Evolutionary conservation across 495 filamentous ascomycete genomes (phyloP).

Genomic region (Glarea lozoyensis): DNA sequence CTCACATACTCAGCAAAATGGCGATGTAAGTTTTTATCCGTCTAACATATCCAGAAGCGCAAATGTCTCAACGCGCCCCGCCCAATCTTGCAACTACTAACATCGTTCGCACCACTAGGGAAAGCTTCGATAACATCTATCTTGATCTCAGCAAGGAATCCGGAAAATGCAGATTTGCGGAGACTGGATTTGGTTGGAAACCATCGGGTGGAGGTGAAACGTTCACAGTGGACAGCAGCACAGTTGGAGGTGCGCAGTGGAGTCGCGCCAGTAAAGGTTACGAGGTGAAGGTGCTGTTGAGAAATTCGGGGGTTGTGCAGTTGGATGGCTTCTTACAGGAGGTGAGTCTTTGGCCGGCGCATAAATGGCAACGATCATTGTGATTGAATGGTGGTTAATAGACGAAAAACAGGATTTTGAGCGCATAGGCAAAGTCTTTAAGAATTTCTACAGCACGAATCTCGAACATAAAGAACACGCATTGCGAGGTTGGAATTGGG

Average conservation of each 20-base stretch:
- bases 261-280: slow-evolving; percentile 86
- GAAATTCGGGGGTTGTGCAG: slow-evolving; percentile 79
- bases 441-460: slow-evolving; percentile 90
- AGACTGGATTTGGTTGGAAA: slow-evolving; percentile 91
- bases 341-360: too few relatives aligned
- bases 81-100: too few relatives aligned
- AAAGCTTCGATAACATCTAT: slow-evolving; percentile 94
- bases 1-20: too few relatives aligned
- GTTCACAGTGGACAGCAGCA: slow-evolving; percentile 77
- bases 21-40: too few relatives aligned
- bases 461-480: slow-evolving; percentile 89
- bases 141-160: slow-evolving; percentile 84
- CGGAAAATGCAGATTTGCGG: slow-evolving; percentile 88
- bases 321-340: slow-evolving; percentile 93
- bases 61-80: too few relatives aligned
- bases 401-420: slow-evolving; percentile 78
- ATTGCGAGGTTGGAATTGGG: slow-evolving; percentile 98
- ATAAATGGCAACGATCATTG: slow-evolving; percentile 7
- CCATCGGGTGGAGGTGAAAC: slow-evolving; percentile 78
- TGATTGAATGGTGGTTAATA: slow-evolving; percentile 2
- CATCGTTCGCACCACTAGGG: slow-evolving; percentile 29
- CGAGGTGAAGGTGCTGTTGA: slow-evolving; percentile 81
- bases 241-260: slow-evolving; percentile 85
- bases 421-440: slow-evolving; percentile 81
- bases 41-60: too few relatives aligned